Conservation (phyloP, 768 basidiomycete species). For the Dendrothele bispora region DNA sequence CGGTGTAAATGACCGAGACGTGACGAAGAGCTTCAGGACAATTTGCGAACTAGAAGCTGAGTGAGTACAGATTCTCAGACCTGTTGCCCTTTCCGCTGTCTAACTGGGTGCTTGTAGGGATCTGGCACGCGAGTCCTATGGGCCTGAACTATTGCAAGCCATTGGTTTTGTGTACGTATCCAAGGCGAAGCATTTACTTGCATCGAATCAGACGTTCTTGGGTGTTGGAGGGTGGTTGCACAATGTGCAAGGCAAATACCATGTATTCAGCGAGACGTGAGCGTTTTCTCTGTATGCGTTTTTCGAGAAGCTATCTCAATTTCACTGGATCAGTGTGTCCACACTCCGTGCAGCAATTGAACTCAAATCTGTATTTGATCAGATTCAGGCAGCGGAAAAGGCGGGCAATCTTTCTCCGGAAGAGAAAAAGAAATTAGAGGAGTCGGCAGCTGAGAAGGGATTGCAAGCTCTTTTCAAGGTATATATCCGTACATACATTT, state of each 20-base stretch:
- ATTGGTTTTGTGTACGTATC: constrained; percentile 84
- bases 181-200: constrained; percentile 83
- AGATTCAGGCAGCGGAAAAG: constrained; percentile 87
- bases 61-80: constrained; percentile 44
- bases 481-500: constrained; percentile 7
- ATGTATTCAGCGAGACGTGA: constrained; percentile 91
- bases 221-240: constrained; percentile 94
- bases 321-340: constrained; percentile 58
- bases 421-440: constrained; percentile 81
- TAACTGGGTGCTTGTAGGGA: constrained; percentile 46
- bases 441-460: constrained; percentile 92
- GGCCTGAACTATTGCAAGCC: constrained; percentile 80
- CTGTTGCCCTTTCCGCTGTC: not conserved
- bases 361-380: constrained; percentile 87
- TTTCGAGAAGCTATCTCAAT: constrained; percentile 5
- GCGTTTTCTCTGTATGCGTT: constrained; percentile 25
- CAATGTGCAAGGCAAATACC: constrained; percentile 89
- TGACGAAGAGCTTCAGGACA: constrained; percentile 68
- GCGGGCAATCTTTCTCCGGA: constrained; percentile 77
- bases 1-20: constrained; percentile 67
- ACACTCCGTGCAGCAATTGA: constrained; percentile 86
- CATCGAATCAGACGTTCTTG: constrained; percentile 67
- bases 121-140: constrained; percentile 83
- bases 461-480: constrained; percentile 91
- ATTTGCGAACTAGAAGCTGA: constrained; percentile 83